Percentiles rank a stretch among this genome's conserved stretches.
Evolutionary conservation across 1,284 basidiomycete genomes (phyloP).

Genomic region (Microbotryum violaceum): DNA sequence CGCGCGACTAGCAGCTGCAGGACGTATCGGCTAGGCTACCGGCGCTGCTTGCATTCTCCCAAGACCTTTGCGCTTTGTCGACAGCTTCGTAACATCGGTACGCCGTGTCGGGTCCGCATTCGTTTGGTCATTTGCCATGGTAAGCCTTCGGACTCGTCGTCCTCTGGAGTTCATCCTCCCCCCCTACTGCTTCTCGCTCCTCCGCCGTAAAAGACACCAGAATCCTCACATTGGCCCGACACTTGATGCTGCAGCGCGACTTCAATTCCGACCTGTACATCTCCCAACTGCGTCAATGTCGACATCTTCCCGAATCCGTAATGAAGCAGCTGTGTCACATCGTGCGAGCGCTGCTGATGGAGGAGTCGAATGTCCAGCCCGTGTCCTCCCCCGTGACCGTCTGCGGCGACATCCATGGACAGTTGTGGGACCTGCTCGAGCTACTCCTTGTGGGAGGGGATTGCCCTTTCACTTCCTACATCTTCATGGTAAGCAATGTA

Average conservation of each 20-base stretch:
- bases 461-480: slow-evolving; percentile 83
- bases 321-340: slow-evolving; percentile 84
- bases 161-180: too few relatives aligned
- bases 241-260: background rate
- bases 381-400: slow-evolving; percentile 96
- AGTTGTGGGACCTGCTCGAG: slow-evolving; percentile 93
- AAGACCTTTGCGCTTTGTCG: too few relatives aligned
- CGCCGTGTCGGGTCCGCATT: too few relatives aligned
- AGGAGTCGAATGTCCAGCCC: slow-evolving; percentile 95
- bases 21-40: too few relatives aligned
- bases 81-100: too few relatives aligned
- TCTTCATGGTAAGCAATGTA: slow-evolving; percentile 71
- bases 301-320: slow-evolving; percentile 75
- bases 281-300: slow-evolving; percentile 66
- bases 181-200: too few relatives aligned
- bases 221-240: background rate
- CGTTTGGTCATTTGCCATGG: too few relatives aligned
- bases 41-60: too few relatives aligned
- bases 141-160: too few relatives aligned
- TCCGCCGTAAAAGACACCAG: too few relatives aligned
- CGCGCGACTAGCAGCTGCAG: too few relatives aligned
- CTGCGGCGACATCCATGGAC: slow-evolving; percentile 96
- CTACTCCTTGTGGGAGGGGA: slow-evolving; percentile 80
- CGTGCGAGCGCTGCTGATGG: slow-evolving; percentile 80
- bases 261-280: slow-evolving; percentile 15